A percentile compares a stretch with the other conserved stretches of the same genome.
Evolutionary conservation across 2,329 filamentous ascomycete genomes (phyloP).

Genomic region (Microdochium trichocladiopsis): DNA sequence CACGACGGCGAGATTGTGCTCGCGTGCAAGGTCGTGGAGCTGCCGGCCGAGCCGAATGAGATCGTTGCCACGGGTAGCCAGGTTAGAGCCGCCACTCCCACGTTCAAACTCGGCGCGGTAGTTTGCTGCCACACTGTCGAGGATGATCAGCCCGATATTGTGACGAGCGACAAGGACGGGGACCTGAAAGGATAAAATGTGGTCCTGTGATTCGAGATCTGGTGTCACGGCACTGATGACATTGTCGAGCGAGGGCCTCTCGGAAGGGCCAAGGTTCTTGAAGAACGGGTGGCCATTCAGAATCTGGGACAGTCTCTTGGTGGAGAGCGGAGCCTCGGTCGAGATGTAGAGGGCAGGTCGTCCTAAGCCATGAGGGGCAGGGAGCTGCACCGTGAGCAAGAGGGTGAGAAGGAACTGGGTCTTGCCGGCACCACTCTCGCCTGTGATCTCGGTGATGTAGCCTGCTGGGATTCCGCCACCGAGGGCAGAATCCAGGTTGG

Average conservation of each 20-base stretch:
- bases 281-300: constrained; percentile 61
- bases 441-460: constrained; percentile 81
- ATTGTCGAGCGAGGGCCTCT: constrained; percentile 58
- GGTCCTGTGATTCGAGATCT: constrained; percentile 90
- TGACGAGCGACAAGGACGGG: constrained; percentile 74
- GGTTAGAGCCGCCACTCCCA: constrained; percentile 40
- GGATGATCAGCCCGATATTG: constrained; percentile 71
- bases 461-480: constrained; percentile 76
- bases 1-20: constrained; percentile 73
- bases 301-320: constrained; percentile 73
- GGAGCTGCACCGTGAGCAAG: constrained; percentile 77
- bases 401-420: constrained; percentile 87
- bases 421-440: constrained; percentile 92
- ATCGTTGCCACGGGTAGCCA: constrained; percentile 71
- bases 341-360: constrained; percentile 86
- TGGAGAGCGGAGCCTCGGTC: constrained; percentile 81
- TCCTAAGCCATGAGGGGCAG: constrained; percentile 61
- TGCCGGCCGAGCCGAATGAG: constrained; percentile 70
- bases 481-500: constrained; percentile 59
- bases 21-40: constrained; percentile 68
- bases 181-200: constrained; percentile 88
- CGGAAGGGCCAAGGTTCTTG: constrained; percentile 14
- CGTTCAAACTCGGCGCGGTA: constrained; percentile 86
- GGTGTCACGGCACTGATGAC: constrained; percentile 78
- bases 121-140: constrained; percentile 93